Percentiles rank a stretch among this genome's conserved stretches.
phyloP scores from a whole-genome alignment of 202 grass and related monocot species.

The Miscanthus sacchariflorus region DNA sequence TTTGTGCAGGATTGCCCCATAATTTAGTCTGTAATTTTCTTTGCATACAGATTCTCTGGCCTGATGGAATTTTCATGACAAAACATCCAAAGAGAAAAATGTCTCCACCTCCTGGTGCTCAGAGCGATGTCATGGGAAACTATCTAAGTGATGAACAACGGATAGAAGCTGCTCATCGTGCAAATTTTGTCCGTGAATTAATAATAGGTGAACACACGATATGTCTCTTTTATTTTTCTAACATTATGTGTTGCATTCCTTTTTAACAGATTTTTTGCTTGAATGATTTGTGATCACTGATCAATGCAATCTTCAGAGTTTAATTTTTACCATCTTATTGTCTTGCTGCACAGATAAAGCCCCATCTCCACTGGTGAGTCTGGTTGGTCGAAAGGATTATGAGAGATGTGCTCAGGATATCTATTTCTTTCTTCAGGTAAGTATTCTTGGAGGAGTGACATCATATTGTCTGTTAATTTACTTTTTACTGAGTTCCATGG shows the following conservation, averaged over 20 bases:
- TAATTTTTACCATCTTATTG: conserved; percentile 20
- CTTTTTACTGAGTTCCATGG: not conserved
- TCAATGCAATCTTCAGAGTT: not conserved
- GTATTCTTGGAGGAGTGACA: conserved; percentile 23
- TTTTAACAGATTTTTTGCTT: not conserved
- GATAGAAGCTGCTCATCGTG: conserved; percentile 76
- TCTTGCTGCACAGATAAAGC: conserved; percentile 74
- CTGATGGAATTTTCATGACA: conserved; percentile 95
- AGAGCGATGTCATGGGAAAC: conserved; percentile 55
- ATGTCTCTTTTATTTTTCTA: conserved; percentile 19
- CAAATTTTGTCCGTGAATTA: conserved; percentile 85
- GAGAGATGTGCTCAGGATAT: conserved; percentile 91
- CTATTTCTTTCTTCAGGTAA: conserved; percentile 99
- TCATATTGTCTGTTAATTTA: conserved; percentile 16
- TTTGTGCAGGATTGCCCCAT: not conserved
- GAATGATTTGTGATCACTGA: conserved; percentile 13
- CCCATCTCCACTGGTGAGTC: conserved; percentile 75
- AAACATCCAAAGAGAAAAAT: conserved; percentile 94
- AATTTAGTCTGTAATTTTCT: conserved; percentile 28
- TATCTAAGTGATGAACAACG: conserved; percentile 70
- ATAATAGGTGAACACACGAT: conserved; percentile 71
- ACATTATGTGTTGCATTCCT: conserved; percentile 7
- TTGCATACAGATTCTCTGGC: conserved; percentile 87
- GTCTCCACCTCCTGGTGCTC: conserved; percentile 49
- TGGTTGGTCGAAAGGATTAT: conserved; percentile 95